Percentiles rank a stretch among this genome's conserved stretches.
Conservation (phyloP, 768 basidiomycete genomes). For the Tremella yokohamensis region DNA sequence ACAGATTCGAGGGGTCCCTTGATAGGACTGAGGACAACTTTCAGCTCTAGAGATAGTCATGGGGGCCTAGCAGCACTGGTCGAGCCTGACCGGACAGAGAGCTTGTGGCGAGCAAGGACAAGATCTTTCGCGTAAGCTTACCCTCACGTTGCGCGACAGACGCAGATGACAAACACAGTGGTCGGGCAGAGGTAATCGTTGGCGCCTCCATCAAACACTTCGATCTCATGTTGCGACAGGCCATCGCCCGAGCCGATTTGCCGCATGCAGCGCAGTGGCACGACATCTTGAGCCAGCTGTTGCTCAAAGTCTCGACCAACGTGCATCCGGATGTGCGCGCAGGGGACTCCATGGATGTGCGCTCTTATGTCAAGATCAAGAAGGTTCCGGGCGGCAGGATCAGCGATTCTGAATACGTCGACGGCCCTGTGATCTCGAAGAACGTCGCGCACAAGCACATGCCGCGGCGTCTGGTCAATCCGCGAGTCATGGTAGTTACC, state of each 20-base stretch:
- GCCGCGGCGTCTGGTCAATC: constrained; percentile 74
- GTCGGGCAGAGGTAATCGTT: constrained; percentile 64
- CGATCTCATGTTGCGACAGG: constrained; percentile 84
- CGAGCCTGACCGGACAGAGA: constrained; percentile 37
- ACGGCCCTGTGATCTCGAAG: constrained; percentile 95
- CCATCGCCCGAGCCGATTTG: constrained; percentile 75
- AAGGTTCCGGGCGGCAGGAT: constrained; percentile 93
- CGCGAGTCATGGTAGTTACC: constrained; percentile 92
- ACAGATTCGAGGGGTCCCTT: constrained; percentile 33
- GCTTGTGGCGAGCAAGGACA: constrained; percentile 71
- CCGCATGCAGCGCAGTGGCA: constrained; percentile 86
- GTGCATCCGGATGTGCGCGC: constrained; percentile 56
- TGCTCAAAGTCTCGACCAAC: constrained; percentile 79
- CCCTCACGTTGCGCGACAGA: constrained; percentile 3
- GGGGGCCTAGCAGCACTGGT: constrained; percentile 42
- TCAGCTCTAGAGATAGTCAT: constrained; percentile 41
- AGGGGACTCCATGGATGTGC: constrained; percentile 90
- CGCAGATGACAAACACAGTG: constrained; percentile 13
- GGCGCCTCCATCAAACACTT: constrained; percentile 82
- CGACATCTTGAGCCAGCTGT: constrained; percentile 70
- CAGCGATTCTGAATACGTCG: constrained; percentile 90
- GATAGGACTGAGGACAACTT: constrained; percentile 34
- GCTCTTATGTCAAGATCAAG: constrained; percentile 95
- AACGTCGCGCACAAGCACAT: constrained; percentile 96
- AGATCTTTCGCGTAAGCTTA: constrained; percentile 80